These are phyloP conservation scores for Plantago major DNA, from an alignment of 257 asterid species.

Conservation along the genomic window DNA sequence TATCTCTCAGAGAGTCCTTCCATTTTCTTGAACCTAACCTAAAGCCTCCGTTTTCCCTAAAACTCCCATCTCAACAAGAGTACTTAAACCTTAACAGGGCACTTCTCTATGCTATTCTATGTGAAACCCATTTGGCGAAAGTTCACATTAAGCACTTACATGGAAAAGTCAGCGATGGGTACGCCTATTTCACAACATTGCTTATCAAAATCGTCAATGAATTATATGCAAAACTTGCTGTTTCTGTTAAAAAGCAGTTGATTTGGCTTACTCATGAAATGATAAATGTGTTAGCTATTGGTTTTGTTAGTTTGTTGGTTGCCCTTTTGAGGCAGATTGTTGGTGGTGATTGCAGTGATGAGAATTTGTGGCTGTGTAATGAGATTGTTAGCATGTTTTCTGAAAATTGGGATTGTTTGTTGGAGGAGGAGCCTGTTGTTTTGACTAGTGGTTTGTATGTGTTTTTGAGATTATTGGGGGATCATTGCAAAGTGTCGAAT, in stretches of 20 bases:
- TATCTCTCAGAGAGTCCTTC: conserved; percentile 53
- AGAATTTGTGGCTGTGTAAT: conserved; percentile 62
- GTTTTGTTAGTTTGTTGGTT: conserved; percentile 59
- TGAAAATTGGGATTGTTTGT: conserved; percentile 48
- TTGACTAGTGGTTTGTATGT: conserved; percentile 58
- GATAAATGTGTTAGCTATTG: conserved; percentile 53
- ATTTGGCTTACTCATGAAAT: conserved; percentile 54
- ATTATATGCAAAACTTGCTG: conserved; percentile 42
- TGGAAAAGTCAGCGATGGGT: conserved; percentile 61
- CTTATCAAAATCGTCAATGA: conserved; percentile 52
- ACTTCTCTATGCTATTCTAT: conserved; percentile 53
- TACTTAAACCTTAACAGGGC: conserved; percentile 61
- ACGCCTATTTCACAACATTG: conserved; percentile 45
- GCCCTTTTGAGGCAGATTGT: conserved; percentile 66
- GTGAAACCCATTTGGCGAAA: conserved; percentile 44
- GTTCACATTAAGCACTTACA: conserved; percentile 73
- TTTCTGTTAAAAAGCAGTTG: conserved; percentile 49
- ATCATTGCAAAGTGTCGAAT: conserved; percentile 47
- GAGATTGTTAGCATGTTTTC: conserved; percentile 55
- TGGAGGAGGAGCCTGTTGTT: conserved; percentile 57
- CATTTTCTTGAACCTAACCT: conserved; percentile 42
- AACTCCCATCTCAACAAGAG: conserved; percentile 48
- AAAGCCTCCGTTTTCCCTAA: conserved; percentile 65
- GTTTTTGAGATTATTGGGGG: conserved; percentile 65
- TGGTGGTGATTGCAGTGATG: conserved; percentile 67